Conservation (phyloP, 2,329 filamentous ascomycete genomes). For the Mollisia scopiformis region DNA sequence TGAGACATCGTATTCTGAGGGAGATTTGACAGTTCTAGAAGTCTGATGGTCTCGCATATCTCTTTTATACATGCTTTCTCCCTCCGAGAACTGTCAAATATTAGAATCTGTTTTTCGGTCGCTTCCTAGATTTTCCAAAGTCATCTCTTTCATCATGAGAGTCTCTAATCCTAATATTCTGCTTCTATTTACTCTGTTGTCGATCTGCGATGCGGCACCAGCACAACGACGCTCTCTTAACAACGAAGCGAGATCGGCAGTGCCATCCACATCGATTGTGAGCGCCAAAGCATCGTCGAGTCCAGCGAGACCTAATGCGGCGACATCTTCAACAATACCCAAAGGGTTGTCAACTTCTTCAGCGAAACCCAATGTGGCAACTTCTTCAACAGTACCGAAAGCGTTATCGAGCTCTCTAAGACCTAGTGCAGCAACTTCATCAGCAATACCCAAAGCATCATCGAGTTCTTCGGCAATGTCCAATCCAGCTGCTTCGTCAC, state of each 20-base stretch:
- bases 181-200: neutral
- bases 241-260: neutral
- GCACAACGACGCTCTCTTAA: neutral
- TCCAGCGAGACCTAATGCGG: too few species aligned
- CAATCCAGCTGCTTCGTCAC: neutral
- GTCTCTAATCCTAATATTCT: neutral
- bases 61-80: neutral
- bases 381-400: too few species aligned
- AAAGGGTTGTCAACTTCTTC: too few species aligned
- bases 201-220: neutral
- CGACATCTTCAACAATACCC: too few species aligned
- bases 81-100: neutral
- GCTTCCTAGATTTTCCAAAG: neutral
- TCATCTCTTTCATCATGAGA: constrained; percentile 5
- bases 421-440: too few species aligned
- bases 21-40: neutral
- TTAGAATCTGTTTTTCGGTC: neutral
- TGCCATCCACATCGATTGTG: neutral
- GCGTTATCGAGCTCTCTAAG: too few species aligned
- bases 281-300: neutral
- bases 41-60: neutral
- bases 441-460: neutral
- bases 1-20: neutral
- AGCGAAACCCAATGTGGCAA: too few species aligned
- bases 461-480: neutral